Conservation (phyloP, 2,329 filamentous ascomycete genomes). For the Colletotrichum cuscutae region DNA sequence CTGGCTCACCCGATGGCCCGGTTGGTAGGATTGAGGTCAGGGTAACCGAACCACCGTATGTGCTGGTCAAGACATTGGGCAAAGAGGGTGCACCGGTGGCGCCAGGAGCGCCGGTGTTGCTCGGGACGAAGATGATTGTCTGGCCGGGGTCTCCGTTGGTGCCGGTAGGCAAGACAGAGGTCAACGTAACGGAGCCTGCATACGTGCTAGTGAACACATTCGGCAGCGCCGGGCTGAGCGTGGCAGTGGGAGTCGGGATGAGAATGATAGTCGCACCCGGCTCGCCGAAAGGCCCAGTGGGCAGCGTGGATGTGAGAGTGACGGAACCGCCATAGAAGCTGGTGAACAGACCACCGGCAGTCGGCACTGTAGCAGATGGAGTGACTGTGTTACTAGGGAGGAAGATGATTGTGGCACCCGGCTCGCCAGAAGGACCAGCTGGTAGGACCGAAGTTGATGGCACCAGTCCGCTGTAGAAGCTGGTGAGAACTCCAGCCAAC, state of each 20-base stretch:
- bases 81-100: too few relatives aligned
- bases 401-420: slow-evolving; percentile 5
- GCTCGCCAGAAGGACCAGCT: neutral
- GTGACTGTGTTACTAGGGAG: neutral
- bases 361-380: neutral
- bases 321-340: slow-evolving; percentile 20
- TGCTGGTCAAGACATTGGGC: too few relatives aligned
- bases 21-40: too few relatives aligned
- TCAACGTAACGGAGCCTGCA: slow-evolving; percentile 17
- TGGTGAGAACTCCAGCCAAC: slow-evolving; percentile 11
- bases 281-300: neutral
- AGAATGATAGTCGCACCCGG: slow-evolving; percentile 7
- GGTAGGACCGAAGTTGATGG: neutral
- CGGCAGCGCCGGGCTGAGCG: neutral
- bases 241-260: neutral
- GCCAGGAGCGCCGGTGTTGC: neutral
- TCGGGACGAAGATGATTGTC: slow-evolving; percentile 12
- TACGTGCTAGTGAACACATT: slow-evolving; percentile 19
- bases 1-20: too few relatives aligned
- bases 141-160: neutral
- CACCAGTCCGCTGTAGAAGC: slow-evolving; percentile 1
- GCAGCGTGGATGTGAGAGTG: neutral
- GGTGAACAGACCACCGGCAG: slow-evolving; percentile 9
- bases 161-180: neutral
- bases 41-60: too few relatives aligned